Conservation (phyloP, 2,329 filamentous ascomycete genomes). For the Saccharata proteae region DNA sequence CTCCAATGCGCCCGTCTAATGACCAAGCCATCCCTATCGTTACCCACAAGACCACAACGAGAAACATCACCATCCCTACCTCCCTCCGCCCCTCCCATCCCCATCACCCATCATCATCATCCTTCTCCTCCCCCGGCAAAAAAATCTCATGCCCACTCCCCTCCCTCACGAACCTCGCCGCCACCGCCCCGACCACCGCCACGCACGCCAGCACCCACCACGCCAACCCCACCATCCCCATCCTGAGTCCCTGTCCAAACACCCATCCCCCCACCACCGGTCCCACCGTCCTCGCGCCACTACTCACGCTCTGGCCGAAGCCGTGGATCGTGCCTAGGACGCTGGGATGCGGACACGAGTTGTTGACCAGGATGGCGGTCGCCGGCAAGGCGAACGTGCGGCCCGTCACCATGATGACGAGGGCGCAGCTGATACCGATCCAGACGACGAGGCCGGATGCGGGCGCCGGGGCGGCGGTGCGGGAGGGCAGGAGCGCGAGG, state of each 20-base stretch:
- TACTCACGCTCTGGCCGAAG: constrained; percentile 47
- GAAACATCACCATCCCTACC: not conserved
- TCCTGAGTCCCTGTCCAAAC: constrained; percentile 46
- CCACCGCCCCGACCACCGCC: constrained; percentile 36
- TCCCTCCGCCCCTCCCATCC: not conserved
- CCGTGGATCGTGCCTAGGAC: constrained; percentile 47
- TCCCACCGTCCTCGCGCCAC: constrained; percentile 46
- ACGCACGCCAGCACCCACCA: constrained; percentile 45
- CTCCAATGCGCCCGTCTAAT: too few relatives aligned
- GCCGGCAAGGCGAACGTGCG: constrained; percentile 44
- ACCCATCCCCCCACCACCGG: constrained; percentile 48
- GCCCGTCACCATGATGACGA: constrained; percentile 33
- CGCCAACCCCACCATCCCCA: constrained; percentile 45
- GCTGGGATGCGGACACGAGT: constrained; percentile 43
- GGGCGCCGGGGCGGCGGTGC: constrained; percentile 23
- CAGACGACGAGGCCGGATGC: constrained; percentile 31
- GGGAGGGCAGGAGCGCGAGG: constrained; percentile 30
- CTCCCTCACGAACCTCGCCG: constrained; percentile 46
- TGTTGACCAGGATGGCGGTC: constrained; percentile 48
- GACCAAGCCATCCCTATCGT: too few relatives aligned
- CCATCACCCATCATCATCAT: constrained; percentile 16
- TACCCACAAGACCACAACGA: too few relatives aligned
- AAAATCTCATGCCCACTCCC: constrained; percentile 54
- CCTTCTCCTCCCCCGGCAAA: constrained; percentile 48
- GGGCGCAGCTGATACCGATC: constrained; percentile 28